These are phyloP conservation scores for Globisporangium irregulare DNA, from an alignment of 352 stramenopile genomes.

Conservation along the genomic window DNA sequence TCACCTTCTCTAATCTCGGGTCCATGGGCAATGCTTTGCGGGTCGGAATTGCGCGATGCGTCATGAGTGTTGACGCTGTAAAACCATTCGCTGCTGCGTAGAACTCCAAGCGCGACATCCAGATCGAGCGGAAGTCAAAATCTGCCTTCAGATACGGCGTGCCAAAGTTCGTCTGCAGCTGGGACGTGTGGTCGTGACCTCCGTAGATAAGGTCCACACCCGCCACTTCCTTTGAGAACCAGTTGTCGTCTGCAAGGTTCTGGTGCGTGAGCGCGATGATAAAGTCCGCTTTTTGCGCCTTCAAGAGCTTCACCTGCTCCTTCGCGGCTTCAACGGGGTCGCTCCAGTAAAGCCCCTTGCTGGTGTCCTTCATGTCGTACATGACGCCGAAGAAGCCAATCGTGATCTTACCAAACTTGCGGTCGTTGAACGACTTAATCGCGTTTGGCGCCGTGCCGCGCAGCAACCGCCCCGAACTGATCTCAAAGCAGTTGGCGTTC, in stretches of 20 bases:
- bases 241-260: slow-evolving; percentile 60
- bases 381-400: slow-evolving; percentile 75
- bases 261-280: slow-evolving; percentile 77
- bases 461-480: slow-evolving; percentile 34
- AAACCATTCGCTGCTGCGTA: slow-evolving; percentile 34
- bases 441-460: slow-evolving; percentile 43
- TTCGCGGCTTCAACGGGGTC: slow-evolving; percentile 58
- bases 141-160: slow-evolving; percentile 72
- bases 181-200: slow-evolving; percentile 66
- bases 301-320: slow-evolving; percentile 40
- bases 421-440: slow-evolving; percentile 43
- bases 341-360: slow-evolving; percentile 62
- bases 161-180: slow-evolving; percentile 66
- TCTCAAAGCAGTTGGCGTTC: slow-evolving; percentile 74
- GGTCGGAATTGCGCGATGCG: slow-evolving; percentile 49
- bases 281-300: slow-evolving; percentile 49
- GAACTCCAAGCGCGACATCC: slow-evolving; percentile 58
- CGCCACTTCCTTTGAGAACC: slow-evolving; percentile 56
- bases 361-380: slow-evolving; percentile 73
- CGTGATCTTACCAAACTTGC: slow-evolving; percentile 38
- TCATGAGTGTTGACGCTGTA: slow-evolving; percentile 40
- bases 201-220: slow-evolving; percentile 67
- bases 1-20: slow-evolving; percentile 40
- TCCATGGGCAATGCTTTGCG: slow-evolving; percentile 58
- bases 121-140: slow-evolving; percentile 73